A percentile compares a stretch with the other conserved stretches of the same genome.
These are phyloP conservation scores for Phytophthora sp. DNA, from an alignment of 352 stramenopile genomes.

Conservation along the genomic window DNA sequence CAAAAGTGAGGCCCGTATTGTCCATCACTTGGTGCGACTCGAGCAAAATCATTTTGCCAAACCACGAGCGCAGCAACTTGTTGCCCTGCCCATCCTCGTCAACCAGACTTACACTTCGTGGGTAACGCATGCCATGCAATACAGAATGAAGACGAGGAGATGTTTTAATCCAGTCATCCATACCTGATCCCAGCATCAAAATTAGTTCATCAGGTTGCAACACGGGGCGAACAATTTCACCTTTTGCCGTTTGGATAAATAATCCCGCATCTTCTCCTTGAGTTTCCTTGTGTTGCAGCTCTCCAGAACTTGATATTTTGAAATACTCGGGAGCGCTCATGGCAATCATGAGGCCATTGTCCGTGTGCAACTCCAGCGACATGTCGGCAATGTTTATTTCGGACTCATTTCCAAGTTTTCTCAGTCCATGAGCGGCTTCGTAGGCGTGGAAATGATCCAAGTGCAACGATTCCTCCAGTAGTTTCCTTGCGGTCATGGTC, in stretches of 20 bases:
- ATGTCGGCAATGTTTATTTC: conserved; percentile 43
- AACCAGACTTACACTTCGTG: conserved; percentile 47
- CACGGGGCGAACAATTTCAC: conserved; percentile 64
- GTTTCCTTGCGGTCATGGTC: conserved; percentile 55
- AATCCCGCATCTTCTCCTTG: conserved; percentile 65
- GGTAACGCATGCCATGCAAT: conserved; percentile 79
- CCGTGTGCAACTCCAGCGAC: conserved; percentile 78
- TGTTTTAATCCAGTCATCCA: conserved; percentile 75
- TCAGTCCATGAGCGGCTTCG: conserved; percentile 35
- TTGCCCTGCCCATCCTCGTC: conserved; percentile 37
- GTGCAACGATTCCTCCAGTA: conserved; percentile 75
- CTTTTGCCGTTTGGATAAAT: conserved; percentile 62
- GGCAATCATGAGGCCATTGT: conserved; percentile 78
- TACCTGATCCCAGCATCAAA: conserved; percentile 81
- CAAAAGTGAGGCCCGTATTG: conserved; percentile 63
- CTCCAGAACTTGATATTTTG: conserved; percentile 48
- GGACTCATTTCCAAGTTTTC: conserved; percentile 9
- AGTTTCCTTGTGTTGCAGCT: conserved; percentile 52
- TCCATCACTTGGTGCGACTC: conserved; percentile 50
- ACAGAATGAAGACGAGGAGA: conserved; percentile 60
- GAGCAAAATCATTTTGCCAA: conserved; percentile 72
- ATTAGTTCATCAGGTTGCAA: conserved; percentile 75
- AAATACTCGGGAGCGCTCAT: conserved; percentile 82
- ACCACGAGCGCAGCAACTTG: conserved; percentile 66
- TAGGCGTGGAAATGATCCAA: conserved; percentile 87